Percentiles rank a stretch among this genome's conserved stretches.
phyloP scores from a whole-genome alignment of 2,329 filamentous ascomycete species.

The Fusarium graminum region DNA sequence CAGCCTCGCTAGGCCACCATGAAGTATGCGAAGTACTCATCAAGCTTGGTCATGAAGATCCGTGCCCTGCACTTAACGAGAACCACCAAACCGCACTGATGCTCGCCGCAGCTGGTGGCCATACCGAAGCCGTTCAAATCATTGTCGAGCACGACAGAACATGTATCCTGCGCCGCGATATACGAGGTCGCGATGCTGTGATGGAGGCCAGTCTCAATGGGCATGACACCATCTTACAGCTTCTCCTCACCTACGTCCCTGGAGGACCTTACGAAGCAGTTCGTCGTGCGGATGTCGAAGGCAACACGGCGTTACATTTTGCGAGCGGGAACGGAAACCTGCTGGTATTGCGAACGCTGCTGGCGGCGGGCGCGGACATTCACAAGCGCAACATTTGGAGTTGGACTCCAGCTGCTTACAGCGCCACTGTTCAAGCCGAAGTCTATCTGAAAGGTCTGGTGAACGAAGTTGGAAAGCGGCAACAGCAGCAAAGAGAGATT shows the following conservation, averaged over 20 bases:
- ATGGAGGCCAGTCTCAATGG: constrained; percentile 73
- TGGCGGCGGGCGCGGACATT: constrained; percentile 83
- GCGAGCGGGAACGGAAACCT: constrained; percentile 85
- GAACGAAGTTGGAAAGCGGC: constrained; percentile 74
- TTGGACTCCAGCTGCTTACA: constrained; percentile 88
- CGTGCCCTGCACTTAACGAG: constrained; percentile 81
- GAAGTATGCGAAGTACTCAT: constrained; percentile 78
- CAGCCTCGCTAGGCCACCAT: constrained; percentile 78
- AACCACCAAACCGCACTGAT: constrained; percentile 85
- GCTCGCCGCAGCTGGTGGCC: constrained; percentile 77
- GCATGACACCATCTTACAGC: constrained; percentile 74
- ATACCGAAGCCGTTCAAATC: constrained; percentile 79
- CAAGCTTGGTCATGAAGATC: constrained; percentile 79
- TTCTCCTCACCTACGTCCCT: constrained; percentile 72
- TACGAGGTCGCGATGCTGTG: constrained; percentile 77
- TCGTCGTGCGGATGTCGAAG: constrained; percentile 72
- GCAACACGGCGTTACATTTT: constrained; percentile 91
- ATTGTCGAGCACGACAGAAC: constrained; percentile 74
- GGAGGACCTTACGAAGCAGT: constrained; percentile 67
- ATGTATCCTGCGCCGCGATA: constrained; percentile 74
- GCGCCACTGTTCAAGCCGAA: constrained; percentile 83
- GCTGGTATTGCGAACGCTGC: constrained; percentile 79
- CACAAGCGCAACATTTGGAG: constrained; percentile 79
- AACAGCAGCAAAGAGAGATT: constrained; percentile 54
- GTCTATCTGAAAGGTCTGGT: constrained; percentile 86